A percentile compares a stretch with the other conserved stretches of the same genome.
Conservation (phyloP, 2,329 filamentous ascomycete species). For the Xylariaceae sp. region DNA sequence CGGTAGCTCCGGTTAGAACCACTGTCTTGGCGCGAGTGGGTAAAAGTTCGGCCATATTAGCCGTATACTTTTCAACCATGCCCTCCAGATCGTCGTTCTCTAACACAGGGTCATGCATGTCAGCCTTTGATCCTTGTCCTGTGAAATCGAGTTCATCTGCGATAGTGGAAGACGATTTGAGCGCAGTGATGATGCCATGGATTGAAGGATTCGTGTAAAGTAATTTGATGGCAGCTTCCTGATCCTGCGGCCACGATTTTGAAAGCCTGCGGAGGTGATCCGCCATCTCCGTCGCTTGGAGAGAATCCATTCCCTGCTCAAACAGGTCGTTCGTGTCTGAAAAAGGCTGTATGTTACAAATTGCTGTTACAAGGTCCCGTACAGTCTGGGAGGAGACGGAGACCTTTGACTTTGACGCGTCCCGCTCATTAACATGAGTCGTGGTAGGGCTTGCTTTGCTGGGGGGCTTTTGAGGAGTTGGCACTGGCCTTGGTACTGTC, state of each 20-base stretch:
- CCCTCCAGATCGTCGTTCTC: slow-evolving; percentile 6
- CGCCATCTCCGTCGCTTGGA: slow-evolving; percentile 26
- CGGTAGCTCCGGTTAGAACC: slow-evolving; percentile 44
- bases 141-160: no score
- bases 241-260: slow-evolving; percentile 8
- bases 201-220: slow-evolving; percentile 28
- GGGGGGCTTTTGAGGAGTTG: background rate
- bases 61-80: slow-evolving; percentile 17
- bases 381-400: background rate
- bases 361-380: background rate
- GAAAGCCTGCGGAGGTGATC: background rate
- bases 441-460: no score
- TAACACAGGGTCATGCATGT: background rate
- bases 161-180: slow-evolving; percentile 1
- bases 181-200: slow-evolving; percentile 7
- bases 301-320: slow-evolving; percentile 25
- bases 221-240: slow-evolving; percentile 18
- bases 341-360: background rate
- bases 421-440: no score
- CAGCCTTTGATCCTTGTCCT: background rate
- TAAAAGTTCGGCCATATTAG: background rate
- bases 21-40: slow-evolving; percentile 18
- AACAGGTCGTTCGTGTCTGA: slow-evolving; percentile 26
- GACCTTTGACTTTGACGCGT: background rate
- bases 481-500: background rate